Percentiles rank a stretch among this genome's conserved stretches.
phyloP scores from a whole-genome alignment of 2,329 filamentous ascomycete genomes.

The Colletotrichum somersetense region DNA sequence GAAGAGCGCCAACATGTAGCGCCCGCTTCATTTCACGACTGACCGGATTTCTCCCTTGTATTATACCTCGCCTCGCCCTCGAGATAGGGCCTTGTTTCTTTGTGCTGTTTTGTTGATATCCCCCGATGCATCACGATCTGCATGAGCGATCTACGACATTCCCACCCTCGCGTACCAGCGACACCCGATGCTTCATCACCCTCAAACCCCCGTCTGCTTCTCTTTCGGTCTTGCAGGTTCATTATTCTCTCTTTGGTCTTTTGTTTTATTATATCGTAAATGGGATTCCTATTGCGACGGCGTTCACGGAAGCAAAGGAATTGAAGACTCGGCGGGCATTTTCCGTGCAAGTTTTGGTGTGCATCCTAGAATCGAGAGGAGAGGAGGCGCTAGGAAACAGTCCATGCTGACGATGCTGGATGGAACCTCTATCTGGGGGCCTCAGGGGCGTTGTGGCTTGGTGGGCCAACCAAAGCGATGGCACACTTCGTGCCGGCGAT shows the following conservation, averaged over 20 bases:
- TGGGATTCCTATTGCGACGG: slow-evolving; percentile 39
- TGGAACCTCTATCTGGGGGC: slow-evolving; percentile 28
- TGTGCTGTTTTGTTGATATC: slow-evolving; percentile 53
- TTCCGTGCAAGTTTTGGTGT: slow-evolving; percentile 45
- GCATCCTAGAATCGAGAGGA: slow-evolving; percentile 48
- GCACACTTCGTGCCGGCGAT: slow-evolving; percentile 17
- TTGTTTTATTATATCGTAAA: slow-evolving; percentile 29
- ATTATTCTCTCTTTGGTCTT: slow-evolving; percentile 38
- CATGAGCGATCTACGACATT: slow-evolving; percentile 62
- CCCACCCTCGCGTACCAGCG: slow-evolving; percentile 40
- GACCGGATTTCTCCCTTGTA: slow-evolving; percentile 43
- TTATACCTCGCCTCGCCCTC: slow-evolving; percentile 45
- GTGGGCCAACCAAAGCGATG: slow-evolving; percentile 29
- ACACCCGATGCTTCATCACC: slow-evolving; percentile 40
- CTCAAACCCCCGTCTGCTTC: slow-evolving; percentile 37
- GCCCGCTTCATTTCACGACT: slow-evolving; percentile 7
- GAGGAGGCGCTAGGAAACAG: slow-evolving; percentile 47
- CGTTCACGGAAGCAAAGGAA: slow-evolving; percentile 34
- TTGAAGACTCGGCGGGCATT: slow-evolving; percentile 41
- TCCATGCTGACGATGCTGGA: slow-evolving; percentile 36
- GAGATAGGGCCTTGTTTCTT: slow-evolving; percentile 42
- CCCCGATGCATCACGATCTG: slow-evolving; percentile 60
- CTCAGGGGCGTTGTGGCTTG: slow-evolving; percentile 30
- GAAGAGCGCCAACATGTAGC: slow-evolving; percentile 56
- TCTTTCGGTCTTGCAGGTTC: slow-evolving; percentile 45